Conservation (phyloP, 192 early-diverging fungal species). For the Gaertneriomyces semiglobifer region DNA sequence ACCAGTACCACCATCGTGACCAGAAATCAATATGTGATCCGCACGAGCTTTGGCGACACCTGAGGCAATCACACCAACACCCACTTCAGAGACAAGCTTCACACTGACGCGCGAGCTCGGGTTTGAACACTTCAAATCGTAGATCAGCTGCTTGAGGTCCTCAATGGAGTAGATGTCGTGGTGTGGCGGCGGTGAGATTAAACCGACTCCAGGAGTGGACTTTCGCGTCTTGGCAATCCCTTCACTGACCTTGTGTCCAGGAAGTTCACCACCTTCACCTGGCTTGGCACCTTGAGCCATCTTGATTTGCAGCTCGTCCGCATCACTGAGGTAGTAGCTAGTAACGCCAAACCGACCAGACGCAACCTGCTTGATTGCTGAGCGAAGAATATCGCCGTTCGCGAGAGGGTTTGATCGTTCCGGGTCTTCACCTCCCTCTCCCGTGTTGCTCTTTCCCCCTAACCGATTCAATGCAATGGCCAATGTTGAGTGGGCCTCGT, state of each 20-base stretch:
- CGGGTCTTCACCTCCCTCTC: slow-evolving; percentile 97
- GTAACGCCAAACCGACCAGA: slow-evolving; percentile 98
- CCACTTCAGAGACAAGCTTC: slow-evolving; percentile 96
- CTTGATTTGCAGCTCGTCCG: slow-evolving; percentile 98
- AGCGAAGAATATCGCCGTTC: slow-evolving; percentile 80
- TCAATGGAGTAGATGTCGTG: slow-evolving; percentile 99
- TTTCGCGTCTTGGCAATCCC: slow-evolving; percentile 78
- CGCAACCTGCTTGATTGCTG: slow-evolving; percentile 98
- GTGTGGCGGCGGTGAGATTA: slow-evolving; percentile 97
- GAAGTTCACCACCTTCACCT: slow-evolving; percentile 92
- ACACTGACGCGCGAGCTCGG: slow-evolving; percentile 87
- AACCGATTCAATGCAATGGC: slow-evolving; percentile 94
- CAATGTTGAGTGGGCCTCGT: slow-evolving; percentile 87
- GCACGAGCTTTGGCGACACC: slow-evolving; percentile 97
- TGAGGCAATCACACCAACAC: slow-evolving; percentile 93
- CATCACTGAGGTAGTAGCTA: slow-evolving; percentile 86
- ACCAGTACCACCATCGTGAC: slow-evolving; percentile 98
- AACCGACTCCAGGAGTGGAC: slow-evolving; percentile 90
- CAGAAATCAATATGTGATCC: slow-evolving; percentile 88
- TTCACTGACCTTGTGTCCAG: slow-evolving; percentile 57
- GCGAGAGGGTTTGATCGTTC: slow-evolving; percentile 65
- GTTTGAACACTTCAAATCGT: slow-evolving; percentile 95
- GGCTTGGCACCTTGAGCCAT: slow-evolving; percentile 99
- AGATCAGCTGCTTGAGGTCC: slow-evolving; percentile 97
- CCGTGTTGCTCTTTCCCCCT: slow-evolving; percentile 97